Evolutionary conservation across 352 stramenopile species (phyloP).

Genomic region (Phytopythium mirpurense): DNA sequence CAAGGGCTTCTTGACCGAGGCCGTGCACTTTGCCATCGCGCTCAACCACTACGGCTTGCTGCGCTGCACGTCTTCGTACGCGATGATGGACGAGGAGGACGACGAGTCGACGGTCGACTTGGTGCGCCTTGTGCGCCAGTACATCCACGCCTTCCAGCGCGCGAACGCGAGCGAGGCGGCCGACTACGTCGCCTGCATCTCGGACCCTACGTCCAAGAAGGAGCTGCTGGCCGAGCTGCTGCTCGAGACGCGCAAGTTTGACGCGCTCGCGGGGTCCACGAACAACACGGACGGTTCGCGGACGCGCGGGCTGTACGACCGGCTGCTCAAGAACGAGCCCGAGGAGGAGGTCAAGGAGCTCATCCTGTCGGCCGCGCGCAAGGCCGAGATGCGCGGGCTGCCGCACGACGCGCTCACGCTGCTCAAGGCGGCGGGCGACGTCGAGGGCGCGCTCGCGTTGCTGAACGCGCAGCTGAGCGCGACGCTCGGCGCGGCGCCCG

Average conservation of each 20-base stretch:
- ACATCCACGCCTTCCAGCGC: conserved; percentile 79
- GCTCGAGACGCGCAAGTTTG: conserved; percentile 78
- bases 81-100: conserved; percentile 47
- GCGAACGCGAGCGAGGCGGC: conserved; percentile 70
- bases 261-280: conserved; percentile 70
- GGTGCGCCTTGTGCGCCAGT: conserved; percentile 77
- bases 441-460: conserved; percentile 65
- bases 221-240: conserved; percentile 68
- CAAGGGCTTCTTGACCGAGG: conserved; percentile 73
- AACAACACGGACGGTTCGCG: conserved; percentile 81
- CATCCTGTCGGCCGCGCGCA: conserved; percentile 63
- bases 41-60: conserved; percentile 76
- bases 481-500: conserved; percentile 44
- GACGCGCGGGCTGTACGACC: conserved; percentile 69
- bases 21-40: conserved; percentile 76
- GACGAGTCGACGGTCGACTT: conserved; percentile 60
- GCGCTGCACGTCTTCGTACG: conserved; percentile 42
- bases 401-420: conserved; percentile 72
- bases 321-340: conserved; percentile 60
- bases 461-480: conserved; percentile 72
- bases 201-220: conserved; percentile 54
- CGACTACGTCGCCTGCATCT: conserved; percentile 76
- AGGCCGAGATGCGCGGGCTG: conserved; percentile 65
- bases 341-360: conserved; percentile 77
- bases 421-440: conserved; percentile 73